Percentiles rank a stretch among this genome's conserved stretches.
These are phyloP conservation scores for Cystofilobasidium bisporidii DNA, from an alignment of 768 basidiomycete species.

Conservation along the genomic window DNA sequence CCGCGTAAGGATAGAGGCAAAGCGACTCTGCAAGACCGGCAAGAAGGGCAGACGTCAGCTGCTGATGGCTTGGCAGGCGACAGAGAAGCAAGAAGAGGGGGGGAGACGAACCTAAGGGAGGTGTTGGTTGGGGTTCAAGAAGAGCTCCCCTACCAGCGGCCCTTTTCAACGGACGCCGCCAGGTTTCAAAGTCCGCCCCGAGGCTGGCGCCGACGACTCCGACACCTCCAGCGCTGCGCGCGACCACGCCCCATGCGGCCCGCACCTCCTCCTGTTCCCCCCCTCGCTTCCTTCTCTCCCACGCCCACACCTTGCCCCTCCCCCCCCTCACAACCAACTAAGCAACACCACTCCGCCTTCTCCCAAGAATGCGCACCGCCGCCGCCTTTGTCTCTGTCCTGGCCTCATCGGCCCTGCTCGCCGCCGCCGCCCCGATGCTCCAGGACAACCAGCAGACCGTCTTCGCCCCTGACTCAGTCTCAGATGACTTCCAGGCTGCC, in stretches of 20 bases:
- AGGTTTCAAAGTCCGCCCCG: too few relatives aligned
- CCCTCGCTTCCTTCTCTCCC: too few relatives aligned
- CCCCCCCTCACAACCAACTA: too few relatives aligned
- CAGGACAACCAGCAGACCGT: background rate
- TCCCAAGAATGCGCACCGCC: background rate
- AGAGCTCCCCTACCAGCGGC: background rate
- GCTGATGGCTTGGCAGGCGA: background rate
- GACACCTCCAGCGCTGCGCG: too few relatives aligned
- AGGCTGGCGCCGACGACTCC: too few relatives aligned
- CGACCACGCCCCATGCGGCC: too few relatives aligned
- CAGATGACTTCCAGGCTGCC: constrained; percentile 7
- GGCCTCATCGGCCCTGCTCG: constrained; percentile 15
- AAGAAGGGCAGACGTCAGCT: background rate
- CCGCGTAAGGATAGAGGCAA: constrained; percentile 28
- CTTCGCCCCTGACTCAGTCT: background rate
- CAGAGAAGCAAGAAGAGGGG: background rate
- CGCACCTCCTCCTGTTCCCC: too few relatives aligned
- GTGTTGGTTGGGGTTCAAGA: constrained; percentile 10
- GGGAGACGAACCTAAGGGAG: constrained; percentile 19
- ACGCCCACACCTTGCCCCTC: too few relatives aligned
- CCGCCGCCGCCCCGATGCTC: constrained; percentile 1
- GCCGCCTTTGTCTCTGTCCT: background rate
- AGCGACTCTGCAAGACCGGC: constrained; percentile 21
- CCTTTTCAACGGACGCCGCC: background rate
- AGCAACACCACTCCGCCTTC: background rate